Evolutionary conservation across 176 grass and related monocot species (phyloP).

Genomic region (Cenchrus americanus): DNA sequence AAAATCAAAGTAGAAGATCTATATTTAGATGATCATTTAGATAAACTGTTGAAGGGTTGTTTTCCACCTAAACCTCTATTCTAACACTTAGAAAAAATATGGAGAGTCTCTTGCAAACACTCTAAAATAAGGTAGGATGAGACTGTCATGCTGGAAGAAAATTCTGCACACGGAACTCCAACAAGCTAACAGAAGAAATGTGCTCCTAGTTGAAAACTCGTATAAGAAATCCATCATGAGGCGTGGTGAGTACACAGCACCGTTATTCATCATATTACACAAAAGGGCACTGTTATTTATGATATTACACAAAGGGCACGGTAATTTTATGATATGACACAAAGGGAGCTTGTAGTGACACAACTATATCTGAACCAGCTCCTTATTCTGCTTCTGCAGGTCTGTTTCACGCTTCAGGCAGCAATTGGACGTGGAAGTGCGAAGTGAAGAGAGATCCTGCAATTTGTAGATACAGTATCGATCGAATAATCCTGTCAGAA

Average conservation of each 20-base stretch:
- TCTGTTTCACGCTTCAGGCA: background rate
- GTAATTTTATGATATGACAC: slow-evolving; percentile 15
- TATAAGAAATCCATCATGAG: background rate
- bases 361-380: background rate
- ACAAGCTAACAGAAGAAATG: slow-evolving; percentile 13
- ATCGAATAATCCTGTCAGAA: background rate
- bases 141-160: background rate
- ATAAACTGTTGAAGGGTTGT: too few species aligned
- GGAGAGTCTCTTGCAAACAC: too few species aligned
- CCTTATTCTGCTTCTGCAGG: slow-evolving; percentile 39
- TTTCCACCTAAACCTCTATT: too few species aligned
- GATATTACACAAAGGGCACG: too few species aligned
- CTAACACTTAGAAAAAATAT: too few species aligned
- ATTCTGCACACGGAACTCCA: background rate
- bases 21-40: too few species aligned
- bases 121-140: background rate
- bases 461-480: slow-evolving; percentile 1
- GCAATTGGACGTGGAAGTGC: background rate
- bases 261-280: slow-evolving; percentile 4
- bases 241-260: slow-evolving; percentile 7
- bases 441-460: slow-evolving; percentile 20
- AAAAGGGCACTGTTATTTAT: slow-evolving; percentile 15
- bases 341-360: background rate
- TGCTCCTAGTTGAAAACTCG: background rate
- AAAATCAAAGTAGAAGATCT: too few species aligned